Conservation (phyloP, 129 eudicot species). For the Chrysanthemum lavandulifolium region DNA sequence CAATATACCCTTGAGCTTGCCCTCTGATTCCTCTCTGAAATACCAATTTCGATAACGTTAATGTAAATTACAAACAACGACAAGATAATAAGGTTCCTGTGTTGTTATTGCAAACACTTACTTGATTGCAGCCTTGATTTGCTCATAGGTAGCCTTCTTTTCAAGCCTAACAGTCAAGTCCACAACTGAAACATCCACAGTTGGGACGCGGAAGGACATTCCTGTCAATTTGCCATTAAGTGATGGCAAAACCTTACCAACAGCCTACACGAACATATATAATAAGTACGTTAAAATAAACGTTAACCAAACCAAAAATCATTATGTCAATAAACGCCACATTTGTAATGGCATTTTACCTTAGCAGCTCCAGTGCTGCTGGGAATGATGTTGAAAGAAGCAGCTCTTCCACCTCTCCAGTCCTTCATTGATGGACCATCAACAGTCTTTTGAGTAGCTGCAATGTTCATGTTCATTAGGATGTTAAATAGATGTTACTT, state of each 20-base stretch:
- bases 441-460: slow-evolving; percentile 59
- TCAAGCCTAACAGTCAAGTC: slow-evolving; percentile 73
- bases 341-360: slow-evolving; percentile 26
- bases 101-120: slow-evolving; percentile 25
- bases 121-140: slow-evolving; percentile 87
- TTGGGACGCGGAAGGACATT: slow-evolving; percentile 74
- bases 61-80: background rate
- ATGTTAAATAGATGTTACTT: background rate
- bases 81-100: background rate
- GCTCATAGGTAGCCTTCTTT: slow-evolving; percentile 73
- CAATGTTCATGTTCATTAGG: slow-evolving; percentile 4
- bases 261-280: slow-evolving; percentile 36
- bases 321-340: background rate
- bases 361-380: slow-evolving; percentile 92
- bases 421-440: slow-evolving; percentile 89
- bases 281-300: background rate
- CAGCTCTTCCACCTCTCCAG: slow-evolving; percentile 94
- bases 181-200: slow-evolving; percentile 79
- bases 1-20: slow-evolving; percentile 61
- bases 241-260: slow-evolving; percentile 55
- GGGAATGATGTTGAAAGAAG: slow-evolving; percentile 84
- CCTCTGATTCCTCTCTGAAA: slow-evolving; percentile 73
- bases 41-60: background rate
- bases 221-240: slow-evolving; percentile 61
- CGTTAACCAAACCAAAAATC: background rate